Conservation (phyloP, 805 yeast genomes). For the Metschnikowia drakensbergensis region DNA sequence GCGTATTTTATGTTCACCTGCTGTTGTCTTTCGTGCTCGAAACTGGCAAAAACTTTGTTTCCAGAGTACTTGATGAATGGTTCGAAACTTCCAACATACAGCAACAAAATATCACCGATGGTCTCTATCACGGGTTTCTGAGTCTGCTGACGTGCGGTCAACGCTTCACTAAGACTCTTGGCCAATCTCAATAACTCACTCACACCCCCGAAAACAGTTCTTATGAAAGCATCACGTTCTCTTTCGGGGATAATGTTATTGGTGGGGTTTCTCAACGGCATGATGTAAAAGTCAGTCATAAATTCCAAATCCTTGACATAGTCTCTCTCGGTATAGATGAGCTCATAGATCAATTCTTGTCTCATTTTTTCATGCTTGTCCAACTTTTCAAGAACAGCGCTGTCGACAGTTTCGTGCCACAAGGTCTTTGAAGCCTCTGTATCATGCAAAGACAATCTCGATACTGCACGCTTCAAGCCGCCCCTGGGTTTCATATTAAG, state of each 20-base stretch:
- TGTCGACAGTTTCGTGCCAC: slow-evolving; percentile 92
- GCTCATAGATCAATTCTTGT: slow-evolving; percentile 93
- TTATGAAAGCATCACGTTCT: slow-evolving; percentile 85
- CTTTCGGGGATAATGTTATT: slow-evolving; percentile 78
- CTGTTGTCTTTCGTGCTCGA: slow-evolving; percentile 91
- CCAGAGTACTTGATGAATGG: slow-evolving; percentile 94
- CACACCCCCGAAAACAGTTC: slow-evolving; percentile 88
- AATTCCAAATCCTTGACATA: slow-evolving; percentile 93
- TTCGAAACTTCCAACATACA: slow-evolving; percentile 80
- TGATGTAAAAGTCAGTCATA: slow-evolving; percentile 88
- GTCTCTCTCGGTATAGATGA: slow-evolving; percentile 89
- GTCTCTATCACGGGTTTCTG: slow-evolving; percentile 78
- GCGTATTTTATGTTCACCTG: slow-evolving; percentile 87
- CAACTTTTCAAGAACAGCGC: slow-evolving; percentile 68
- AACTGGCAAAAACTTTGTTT: slow-evolving; percentile 90
- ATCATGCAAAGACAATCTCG: slow-evolving; percentile 63
- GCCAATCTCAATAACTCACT: slow-evolving; percentile 83
- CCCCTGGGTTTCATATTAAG: slow-evolving; percentile 85
- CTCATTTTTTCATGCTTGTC: slow-evolving; percentile 85
- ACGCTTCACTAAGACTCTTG: slow-evolving; percentile 79
- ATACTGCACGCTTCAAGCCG: slow-evolving; percentile 72
- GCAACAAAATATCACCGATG: slow-evolving; percentile 83
- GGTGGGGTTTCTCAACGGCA: slow-evolving; percentile 76
- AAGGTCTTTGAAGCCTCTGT: slow-evolving; percentile 72
- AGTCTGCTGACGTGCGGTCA: slow-evolving; percentile 78